These are phyloP conservation scores for Limnanthes douglasii DNA, from an alignment of 345 rosid species.

Conservation along the genomic window DNA sequence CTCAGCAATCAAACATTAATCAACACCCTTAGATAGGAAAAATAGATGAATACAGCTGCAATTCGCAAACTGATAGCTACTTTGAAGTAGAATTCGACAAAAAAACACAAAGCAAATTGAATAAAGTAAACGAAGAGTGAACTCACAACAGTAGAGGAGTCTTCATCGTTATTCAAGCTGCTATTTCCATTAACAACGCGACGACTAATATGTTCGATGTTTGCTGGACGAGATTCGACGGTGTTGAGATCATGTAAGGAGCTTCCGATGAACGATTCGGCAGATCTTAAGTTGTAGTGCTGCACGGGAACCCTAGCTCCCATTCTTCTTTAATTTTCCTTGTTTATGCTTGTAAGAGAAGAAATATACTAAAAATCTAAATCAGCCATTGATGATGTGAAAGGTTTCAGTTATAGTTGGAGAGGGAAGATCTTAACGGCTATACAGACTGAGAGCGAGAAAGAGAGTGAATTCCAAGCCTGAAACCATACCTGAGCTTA, in stretches of 20 bases:
- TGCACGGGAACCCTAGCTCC: slow-evolving; percentile 66
- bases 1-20: no score
- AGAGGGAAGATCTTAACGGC: slow-evolving; percentile 16
- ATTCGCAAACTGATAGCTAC: no score
- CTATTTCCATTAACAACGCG: slow-evolving; percentile 17
- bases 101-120: neutral
- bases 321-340: slow-evolving; percentile 37
- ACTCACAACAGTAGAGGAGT: slow-evolving; percentile 41
- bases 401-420: neutral
- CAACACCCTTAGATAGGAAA: no score
- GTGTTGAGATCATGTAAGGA: slow-evolving; percentile 84
- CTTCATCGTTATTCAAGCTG: slow-evolving; percentile 31
- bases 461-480: slow-evolving; percentile 22
- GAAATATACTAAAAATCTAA: neutral
- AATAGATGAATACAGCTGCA: no score
- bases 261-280: slow-evolving; percentile 41
- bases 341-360: neutral
- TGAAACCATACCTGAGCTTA: slow-evolving; percentile 35
- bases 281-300: slow-evolving; percentile 55
- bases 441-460: slow-evolving; percentile 7
- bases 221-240: slow-evolving; percentile 36
- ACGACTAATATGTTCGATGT: slow-evolving; percentile 24
- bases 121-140: neutral
- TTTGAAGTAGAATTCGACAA: no score
- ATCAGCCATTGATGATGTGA: slow-evolving; percentile 2